Evolutionary conservation across 1,284 basidiomycete genomes (phyloP), one percentile per base, ranked within the genome.

Genomic region (Cryptococcus sp.): DNA sequence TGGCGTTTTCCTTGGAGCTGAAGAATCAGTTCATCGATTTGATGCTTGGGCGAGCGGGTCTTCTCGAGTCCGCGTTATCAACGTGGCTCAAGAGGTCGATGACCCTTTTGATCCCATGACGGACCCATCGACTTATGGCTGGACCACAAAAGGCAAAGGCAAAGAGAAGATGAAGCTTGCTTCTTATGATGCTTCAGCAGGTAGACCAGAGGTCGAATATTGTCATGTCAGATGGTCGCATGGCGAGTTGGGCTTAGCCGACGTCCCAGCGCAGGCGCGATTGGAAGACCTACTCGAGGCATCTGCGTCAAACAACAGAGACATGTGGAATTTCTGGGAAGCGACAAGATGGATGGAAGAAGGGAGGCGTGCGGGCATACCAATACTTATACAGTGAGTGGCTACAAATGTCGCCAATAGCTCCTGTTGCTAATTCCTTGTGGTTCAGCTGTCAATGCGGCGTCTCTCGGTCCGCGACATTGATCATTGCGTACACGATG

Each of bases 141-240:
- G 54, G 57, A 37, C 49, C 17, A 29, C n/a, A 34, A 58, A 51
- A n/a, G 46, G 48, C 13, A 64, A 63, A 29, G 62, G 62, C 20
- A 61, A 60, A 52, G 61, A 58, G n/a, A 68, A 64, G 46, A 64
- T 72, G 15, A 51, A 59, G 23, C 52, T 69, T 37, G 59, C 50
- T 11, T 46, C 43, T 4, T 66, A 73, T 54, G 22, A 56, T 3
- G 46, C 54, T 1, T n/a, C 20, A 25, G 52, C 38, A 48, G 87
- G 86, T 49, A 82, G 89, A 63, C 89, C 90, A 0, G 83, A 83
- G 22, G 85, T 95, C 81, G 86, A 92, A 73, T 97, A 97, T 75
- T 86, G 93, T 76, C 95, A 96, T 78, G 83, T 97, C 26, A 85
- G 86, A 51, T 97, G 94, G 94, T 93, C 91, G 38, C 95, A 98